phyloP scores from a whole-genome alignment of 2,329 filamentous ascomycete genomes.

The Dactylella cylindrospora region DNA sequence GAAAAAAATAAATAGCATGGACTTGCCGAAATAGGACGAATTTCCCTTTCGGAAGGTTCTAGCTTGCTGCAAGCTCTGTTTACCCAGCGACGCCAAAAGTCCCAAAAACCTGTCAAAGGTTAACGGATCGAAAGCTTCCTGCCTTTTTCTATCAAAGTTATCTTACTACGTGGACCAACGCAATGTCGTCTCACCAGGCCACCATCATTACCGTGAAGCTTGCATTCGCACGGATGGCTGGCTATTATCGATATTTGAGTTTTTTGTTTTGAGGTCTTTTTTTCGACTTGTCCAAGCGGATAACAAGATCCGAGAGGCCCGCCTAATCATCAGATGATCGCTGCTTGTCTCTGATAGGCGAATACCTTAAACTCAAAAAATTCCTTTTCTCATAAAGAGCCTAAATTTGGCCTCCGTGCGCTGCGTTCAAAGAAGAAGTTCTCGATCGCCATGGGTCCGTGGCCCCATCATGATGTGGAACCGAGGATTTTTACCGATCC shows the following conservation, averaged over 20 bases:
- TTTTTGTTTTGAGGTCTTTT: no score
- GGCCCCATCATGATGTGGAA: constrained; percentile 37
- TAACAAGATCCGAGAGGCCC: constrained; percentile 1
- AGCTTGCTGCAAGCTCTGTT: constrained; percentile 4
- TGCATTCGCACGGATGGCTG: no score
- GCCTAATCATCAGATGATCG: constrained; percentile 29
- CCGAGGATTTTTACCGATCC: constrained; percentile 22
- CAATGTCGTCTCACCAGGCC: background rate
- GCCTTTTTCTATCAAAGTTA: constrained; percentile 4
- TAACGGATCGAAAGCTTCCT: constrained; percentile 8
- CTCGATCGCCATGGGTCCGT: constrained; percentile 25
- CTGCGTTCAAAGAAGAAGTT: no score
- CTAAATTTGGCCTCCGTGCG: constrained; percentile 2
- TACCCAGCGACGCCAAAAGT: constrained; percentile 24
- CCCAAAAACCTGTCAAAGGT: no score
- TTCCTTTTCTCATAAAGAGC: background rate
- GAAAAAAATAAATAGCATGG: no score
- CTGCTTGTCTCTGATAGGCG: constrained; percentile 40
- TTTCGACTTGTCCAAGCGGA: background rate
- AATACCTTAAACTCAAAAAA: constrained; percentile 6
- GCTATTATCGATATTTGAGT: no score
- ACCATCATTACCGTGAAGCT: no score
- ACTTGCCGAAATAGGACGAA: constrained; percentile 33
- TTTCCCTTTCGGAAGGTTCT: constrained; percentile 42
- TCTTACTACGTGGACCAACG: constrained; percentile 18